Base-by-base conservation (phyloP, 176 grass and related monocot genomes). In the Triticum dicoccoides region DNA sequence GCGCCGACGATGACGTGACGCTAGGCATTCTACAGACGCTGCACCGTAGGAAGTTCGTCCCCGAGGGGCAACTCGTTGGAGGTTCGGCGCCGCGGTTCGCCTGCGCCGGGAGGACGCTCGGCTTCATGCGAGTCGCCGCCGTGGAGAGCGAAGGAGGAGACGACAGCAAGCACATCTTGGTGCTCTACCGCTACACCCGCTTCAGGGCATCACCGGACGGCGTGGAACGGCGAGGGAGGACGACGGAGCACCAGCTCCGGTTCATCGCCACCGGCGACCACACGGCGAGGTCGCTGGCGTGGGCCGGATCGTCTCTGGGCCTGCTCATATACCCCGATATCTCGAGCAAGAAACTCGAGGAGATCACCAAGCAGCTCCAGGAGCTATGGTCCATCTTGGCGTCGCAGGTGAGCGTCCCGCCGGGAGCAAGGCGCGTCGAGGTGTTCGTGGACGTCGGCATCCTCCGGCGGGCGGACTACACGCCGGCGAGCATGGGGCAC, bases 401-500 rank as follows among this genome's bases (percentile, higher is more conserved):
- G 63, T 65, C 63, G 25, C 9, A 30, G 63, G 63, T 30, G 25
- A 65, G 63, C 63, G 11, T 65, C 25, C 63, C 25, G 63, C 63
- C 63, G 24, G 25, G 63, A 27, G 30, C 58, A 41, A 6, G 20
- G 42, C 76, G 23, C 0, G 8, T 89, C 0, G 13, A 80, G 27
- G 66, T 84, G 41, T 3, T 32, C n/a, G 76, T 85, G 30, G 76
- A 85, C 52, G 82, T 33, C 0, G 82, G 76, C 67, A 80, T 88
- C 67, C 75, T 89, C 81, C 81, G 66, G 1, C 39, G 15, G 29
- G 5, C 21, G 20, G 73, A 88, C 65, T 4, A n/a, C 77, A 45
- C 44, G 45, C 4, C 4, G 10, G 87, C 41, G 8, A 58, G 66
- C 18, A 83, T 83, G 86, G 35, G 39, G 24, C 25, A 75, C 42